Conservation (phyloP, 2,329 filamentous ascomycete species). For the Lecanicillium sp. region DNA sequence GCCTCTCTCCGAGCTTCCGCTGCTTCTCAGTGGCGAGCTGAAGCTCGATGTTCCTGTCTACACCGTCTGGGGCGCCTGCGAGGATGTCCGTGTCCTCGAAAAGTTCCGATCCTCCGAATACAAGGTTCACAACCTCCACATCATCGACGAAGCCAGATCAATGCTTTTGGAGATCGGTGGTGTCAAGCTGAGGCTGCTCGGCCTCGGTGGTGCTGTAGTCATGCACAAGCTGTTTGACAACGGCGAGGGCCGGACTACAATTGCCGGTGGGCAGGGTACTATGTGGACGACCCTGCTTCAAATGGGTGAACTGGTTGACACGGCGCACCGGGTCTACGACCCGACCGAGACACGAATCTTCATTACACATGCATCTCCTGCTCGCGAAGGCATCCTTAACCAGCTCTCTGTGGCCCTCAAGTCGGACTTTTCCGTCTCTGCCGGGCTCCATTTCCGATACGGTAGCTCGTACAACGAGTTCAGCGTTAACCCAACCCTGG, state of each 20-base stretch:
- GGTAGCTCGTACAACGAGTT: conserved; percentile 99
- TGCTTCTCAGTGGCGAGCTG: conserved; percentile 79
- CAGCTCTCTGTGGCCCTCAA: conserved; percentile 96
- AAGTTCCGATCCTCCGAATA: conserved; percentile 97
- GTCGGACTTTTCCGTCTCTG: conserved; percentile 96
- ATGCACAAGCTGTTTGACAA: conserved; percentile 99
- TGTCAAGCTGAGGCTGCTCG: conserved; percentile 89
- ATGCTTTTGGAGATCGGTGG: conserved; percentile 91
- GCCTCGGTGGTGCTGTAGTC: conserved; percentile 90
- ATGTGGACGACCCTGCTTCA: conserved; percentile 99
- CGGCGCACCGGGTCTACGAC: conserved; percentile 95
- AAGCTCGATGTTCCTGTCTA: conserved; percentile 95
- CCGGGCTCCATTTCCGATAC: conserved; percentile 95
- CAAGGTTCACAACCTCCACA: conserved; percentile 94
- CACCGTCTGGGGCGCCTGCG: conserved; percentile 97
- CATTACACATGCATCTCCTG: conserved; percentile 92
- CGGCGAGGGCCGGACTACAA: conserved; percentile 93
- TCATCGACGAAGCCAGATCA: conserved; percentile 96
- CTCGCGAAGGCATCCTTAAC: conserved; percentile 91
- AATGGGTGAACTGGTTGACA: conserved; percentile 97
- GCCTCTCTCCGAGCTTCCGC: conserved; percentile 84
- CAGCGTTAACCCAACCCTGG: conserved; percentile 94
- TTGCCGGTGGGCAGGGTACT: conserved; percentile 94
- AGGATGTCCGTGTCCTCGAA: conserved; percentile 94
- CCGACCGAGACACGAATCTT: conserved; percentile 96